Conservation (phyloP, 1,284 basidiomycete genomes). For the Trichosporon faecale region DNA sequence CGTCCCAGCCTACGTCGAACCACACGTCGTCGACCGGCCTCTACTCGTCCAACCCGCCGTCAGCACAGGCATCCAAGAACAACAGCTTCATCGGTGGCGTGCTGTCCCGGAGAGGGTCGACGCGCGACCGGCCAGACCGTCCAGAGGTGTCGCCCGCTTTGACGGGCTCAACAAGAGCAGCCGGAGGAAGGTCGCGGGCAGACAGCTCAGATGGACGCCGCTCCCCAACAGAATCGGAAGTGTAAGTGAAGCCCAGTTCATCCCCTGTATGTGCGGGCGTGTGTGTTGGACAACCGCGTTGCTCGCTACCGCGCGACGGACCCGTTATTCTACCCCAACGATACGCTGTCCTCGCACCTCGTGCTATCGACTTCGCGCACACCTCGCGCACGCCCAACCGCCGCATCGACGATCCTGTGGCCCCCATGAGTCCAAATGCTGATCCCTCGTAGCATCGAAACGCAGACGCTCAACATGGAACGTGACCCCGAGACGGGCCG, state of each 20-base stretch:
- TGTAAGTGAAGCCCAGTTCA: slow-evolving; percentile 30
- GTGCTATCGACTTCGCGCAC: background rate
- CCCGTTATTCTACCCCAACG: background rate
- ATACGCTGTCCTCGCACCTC: background rate
- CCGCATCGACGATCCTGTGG: background rate
- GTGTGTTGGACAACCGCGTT: background rate
- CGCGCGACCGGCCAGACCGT: slow-evolving; percentile 16
- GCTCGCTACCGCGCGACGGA: background rate
- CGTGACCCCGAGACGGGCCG: slow-evolving; percentile 50
- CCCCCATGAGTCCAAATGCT: background rate
- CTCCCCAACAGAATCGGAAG: slow-evolving; percentile 27
- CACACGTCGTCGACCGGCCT: background rate
- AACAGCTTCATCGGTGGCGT: slow-evolving; percentile 25
- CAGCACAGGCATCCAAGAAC: slow-evolving; percentile 27
- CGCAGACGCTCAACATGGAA: slow-evolving; percentile 53
- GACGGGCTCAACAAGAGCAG: background rate
- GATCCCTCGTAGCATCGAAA: slow-evolving; percentile 56
- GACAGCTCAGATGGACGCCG: slow-evolving; percentile 11
- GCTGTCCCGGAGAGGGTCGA: slow-evolving; percentile 27
- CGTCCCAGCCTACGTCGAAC: background rate
- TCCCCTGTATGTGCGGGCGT: background rate
- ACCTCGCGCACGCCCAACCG: background rate
- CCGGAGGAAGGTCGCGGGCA: slow-evolving; percentile 7
- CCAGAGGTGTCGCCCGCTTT: background rate
- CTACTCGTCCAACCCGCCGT: slow-evolving; percentile 14